Base-by-base conservation (phyloP, 2,329 filamentous ascomycete genomes). In the Tympanopsis confertula region DNA sequence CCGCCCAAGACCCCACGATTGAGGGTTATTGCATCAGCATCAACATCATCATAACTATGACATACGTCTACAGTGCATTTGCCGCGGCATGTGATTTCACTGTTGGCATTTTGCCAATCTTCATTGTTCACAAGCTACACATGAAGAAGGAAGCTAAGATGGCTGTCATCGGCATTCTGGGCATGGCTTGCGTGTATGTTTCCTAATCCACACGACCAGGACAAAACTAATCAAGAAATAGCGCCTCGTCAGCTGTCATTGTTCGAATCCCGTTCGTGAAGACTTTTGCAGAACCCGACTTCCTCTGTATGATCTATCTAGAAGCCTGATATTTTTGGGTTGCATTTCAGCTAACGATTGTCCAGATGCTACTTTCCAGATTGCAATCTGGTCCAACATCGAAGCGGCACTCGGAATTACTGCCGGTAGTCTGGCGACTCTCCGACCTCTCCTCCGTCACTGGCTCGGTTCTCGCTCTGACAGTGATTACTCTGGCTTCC, bases 101-200 rank as follows among this genome's bases (percentile, higher is more conserved):
- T 3, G 50, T 74, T 13, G 59, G 65, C n/a, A 58, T 74, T 35
- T 49, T 75, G 3, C 71, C 70, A 0, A 61, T 69, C 5, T 67
- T 68, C 41, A 56, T 80, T 3, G 61, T 79, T 1, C 68, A 62
- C 57, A 61, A 65, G 19, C 50, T 78, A 19, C 65, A 75, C 39
- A 74, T 79, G 65, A 65, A 65, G 35, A 46, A 43, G 5, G 61
- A 57, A 39, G 68, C 65, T 2, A 78, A 76, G 47, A 20, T 63
- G 5, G 62, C 70, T 2, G 55, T 78, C 17, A 65, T 66, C 7
- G 58, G 61, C 4, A 62, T 79, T 33, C 54, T 80, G 36, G 62
- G 62, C 5, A 65, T 78, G 56, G 78, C 72, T 19, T 73, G 73
- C 45, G 48, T 67, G 65, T 60, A 50, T 42, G 55, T 56, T 13